phyloP scores from a whole-genome alignment of 306 rosid species.

The Ormosia semicastrata region DNA sequence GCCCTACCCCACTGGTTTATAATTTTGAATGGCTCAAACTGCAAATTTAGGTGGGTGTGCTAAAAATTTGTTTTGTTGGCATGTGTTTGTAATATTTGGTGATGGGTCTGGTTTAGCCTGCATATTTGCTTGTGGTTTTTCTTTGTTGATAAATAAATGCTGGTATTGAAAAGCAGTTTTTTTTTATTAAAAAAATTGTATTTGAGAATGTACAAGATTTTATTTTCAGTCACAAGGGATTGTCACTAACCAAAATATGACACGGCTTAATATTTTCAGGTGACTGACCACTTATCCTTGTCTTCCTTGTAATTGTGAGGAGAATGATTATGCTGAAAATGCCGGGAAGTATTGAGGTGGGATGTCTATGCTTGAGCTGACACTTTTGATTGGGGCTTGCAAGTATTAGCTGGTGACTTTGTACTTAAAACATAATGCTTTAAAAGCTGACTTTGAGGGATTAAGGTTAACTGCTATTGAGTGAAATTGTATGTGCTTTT shows the following conservation, averaged over 20 bases:
- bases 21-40: neutral
- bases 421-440: neutral
- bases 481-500: neutral
- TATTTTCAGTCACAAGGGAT: conserved; percentile 6
- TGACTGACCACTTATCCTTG: neutral
- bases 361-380: neutral
- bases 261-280: neutral
- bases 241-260: neutral
- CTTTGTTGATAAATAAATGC: neutral
- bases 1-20: neutral
- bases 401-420: neutral
- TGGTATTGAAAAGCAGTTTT: neutral
- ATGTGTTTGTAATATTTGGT: neutral
- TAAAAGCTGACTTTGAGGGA: neutral
- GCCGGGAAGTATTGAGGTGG: neutral
- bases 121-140: neutral
- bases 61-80: neutral
- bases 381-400: neutral
- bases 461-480: neutral
- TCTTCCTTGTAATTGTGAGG: neutral
- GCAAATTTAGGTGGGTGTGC: neutral
- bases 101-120: neutral
- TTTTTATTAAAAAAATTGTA: too few species aligned
- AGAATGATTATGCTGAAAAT: neutral
- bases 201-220: neutral